Evolutionary conservation across 352 stramenopile genomes (phyloP).

Genomic region (Globisporangium camurandrum): DNA sequence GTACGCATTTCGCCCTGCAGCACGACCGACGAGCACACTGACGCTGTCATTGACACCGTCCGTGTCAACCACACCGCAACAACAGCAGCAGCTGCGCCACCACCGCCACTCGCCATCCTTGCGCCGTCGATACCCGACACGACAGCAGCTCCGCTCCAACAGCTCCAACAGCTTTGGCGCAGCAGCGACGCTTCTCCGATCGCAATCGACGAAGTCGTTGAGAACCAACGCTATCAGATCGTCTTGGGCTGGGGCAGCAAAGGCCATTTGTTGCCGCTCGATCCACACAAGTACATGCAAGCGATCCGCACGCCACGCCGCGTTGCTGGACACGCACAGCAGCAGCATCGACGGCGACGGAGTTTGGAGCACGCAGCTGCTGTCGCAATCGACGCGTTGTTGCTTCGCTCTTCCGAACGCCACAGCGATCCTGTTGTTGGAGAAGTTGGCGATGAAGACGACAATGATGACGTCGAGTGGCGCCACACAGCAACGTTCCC

Average conservation of each 20-base stretch:
- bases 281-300: slow-evolving; percentile 61
- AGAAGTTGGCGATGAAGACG: slow-evolving; percentile 4
- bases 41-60: no score
- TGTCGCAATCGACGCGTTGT: no score
- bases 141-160: neutral
- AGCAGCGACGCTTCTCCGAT: neutral
- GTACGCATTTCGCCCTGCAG: no score
- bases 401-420: no score
- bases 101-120: neutral
- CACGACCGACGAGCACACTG: no score
- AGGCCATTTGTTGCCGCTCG: slow-evolving; percentile 60
- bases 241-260: slow-evolving; percentile 71
- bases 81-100: neutral
- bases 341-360: neutral
- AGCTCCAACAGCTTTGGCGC: neutral
- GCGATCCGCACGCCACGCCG: slow-evolving; percentile 17
- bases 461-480: slow-evolving; percentile 38
- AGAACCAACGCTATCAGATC: slow-evolving; percentile 65
- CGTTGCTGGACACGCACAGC: neutral
- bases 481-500: slow-evolving; percentile 42
- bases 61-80: no score
- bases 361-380: neutral
- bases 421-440: neutral
- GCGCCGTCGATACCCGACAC: neutral
- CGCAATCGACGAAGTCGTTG: slow-evolving; percentile 48